Evolutionary conservation across 108 stramenopile genomes (phyloP), one percentile per base, ranked within the genome.

Genomic region (Bacterosira constricta): DNA sequence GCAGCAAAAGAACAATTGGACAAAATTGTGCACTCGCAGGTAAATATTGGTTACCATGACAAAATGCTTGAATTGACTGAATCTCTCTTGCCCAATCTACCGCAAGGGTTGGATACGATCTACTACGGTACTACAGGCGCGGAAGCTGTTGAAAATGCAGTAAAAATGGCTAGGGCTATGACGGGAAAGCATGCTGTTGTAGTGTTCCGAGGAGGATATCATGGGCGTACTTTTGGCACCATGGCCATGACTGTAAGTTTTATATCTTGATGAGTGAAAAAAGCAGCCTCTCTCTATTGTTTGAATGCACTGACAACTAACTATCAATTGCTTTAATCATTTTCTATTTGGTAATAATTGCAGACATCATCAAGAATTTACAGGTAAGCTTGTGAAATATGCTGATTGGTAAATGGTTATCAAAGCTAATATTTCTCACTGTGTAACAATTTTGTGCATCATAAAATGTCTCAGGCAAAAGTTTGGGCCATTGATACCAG

Each of bases 41-140:
- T 82, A 27, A 78, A 82, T 39, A 67, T 82, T 36, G 77, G 76
- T 2, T 69, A 74, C 42, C 81, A 86, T 55, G 83, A 67, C n/a
- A 77, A 79, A 59, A 78, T 83, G 52, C 54, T 90, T 29, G 86
- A 88, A 70, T 77, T 90, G 63, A 81, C 83, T 2, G 78, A 85
- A 13, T 37, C 42, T 4, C 52, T 90, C 31, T 23, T 73, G 66
- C 64, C 60, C 4, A 11, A 35, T 34, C 34, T 74, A 26, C 73
- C 77, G 18, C 23, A 71, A 29, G 69, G 70, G 0, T 71, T 87
- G 30, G 86, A 86, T 50, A 70, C 61, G 30, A 65, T 87, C 39
- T 87, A 88, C 70, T 88, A 75, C 67, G 69, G 76, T 15, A 90
- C 83, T 31, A 82, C 79, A n/a, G 87, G 87, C n/a, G 86, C 87